Base-by-base conservation (phyloP, 2,329 filamentous ascomycete species). In the Cladosporium colombiae region DNA sequence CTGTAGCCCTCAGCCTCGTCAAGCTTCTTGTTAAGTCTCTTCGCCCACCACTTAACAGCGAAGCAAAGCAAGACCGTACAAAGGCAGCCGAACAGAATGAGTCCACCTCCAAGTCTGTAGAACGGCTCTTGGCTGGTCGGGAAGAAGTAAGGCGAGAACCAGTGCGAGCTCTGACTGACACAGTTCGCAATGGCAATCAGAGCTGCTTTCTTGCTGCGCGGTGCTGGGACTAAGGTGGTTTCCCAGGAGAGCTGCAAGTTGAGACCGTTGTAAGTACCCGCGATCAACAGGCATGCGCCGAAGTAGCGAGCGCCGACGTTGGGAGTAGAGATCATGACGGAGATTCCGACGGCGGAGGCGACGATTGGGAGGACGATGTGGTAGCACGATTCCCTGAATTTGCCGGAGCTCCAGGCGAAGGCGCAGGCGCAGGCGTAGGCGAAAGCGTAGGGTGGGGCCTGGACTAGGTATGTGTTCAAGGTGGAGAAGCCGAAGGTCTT, bases 401-500 rank as follows among this genome's bases (percentile, higher is more conserved):
- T 73, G 10, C 74, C 74, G 11, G 72, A 74, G 18, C 68, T 69
- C 66, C 70, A 76, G 3, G 74, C 71, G 11, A 72, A 64, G n/a
- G 55, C 66, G 55, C 70, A 72, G 5, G 74, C 70, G 31, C 68
- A 66, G 25, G 67, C 66, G 56, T 75, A 76, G 8, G 74, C 71
- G 62, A 77, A 71, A 33, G 71, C 72, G 63, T 80, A 79, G 0
- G 80, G 79, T 0, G 79, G 79, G 0, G 79, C 79, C 62, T 80
- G 78, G 3, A 81, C 73, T 16, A 81, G 77, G 57, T 80, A 80
- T 0, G 79, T 81, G 53, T 80, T 82, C 3, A 91, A 80, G 11
- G 89, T 85, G 25, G 84, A 81, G 79, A 85, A 96, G 78, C 96
- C 88, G n/a, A 96, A 71, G 0, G 88, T 84, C 71, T 90, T 86